Base-by-base conservation (phyloP, 2,329 filamentous ascomycete species). In the Hymenotorrendiella dingleyae region DNA sequence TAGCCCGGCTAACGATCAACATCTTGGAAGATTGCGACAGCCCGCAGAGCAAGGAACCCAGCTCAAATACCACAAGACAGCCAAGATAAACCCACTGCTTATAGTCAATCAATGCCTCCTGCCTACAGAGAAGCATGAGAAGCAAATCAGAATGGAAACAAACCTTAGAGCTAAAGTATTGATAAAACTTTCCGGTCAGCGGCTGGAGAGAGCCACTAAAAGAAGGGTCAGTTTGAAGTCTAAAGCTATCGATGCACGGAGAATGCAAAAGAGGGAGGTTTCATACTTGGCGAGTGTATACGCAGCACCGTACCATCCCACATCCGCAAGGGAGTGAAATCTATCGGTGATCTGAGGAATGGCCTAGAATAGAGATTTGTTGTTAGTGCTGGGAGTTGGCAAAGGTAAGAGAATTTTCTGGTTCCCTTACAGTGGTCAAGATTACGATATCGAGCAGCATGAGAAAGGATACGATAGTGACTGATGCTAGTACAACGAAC, bases 21-120 rank as follows among this genome's bases (percentile, higher is more conserved):
- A 72, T 72, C 0, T 57, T 49, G 0, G 71, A 73, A 11, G 64
- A 71, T 1, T 53, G 61, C 0, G 75, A 69, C 42, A 66, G 49
- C 42, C 61, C 76, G 42, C 74, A 79, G 19, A 80, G 57, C 3
- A 73, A 50, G 0, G 70, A 74, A 4, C 76, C 76, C 1, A 77
- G 17, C 52, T 78, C 73, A 47, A 80, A 80, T 23, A 76, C 44
- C 26, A 61, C 48, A 26, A 80, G 62, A 20, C 33, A 46, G 33
- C 8, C 4, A 11, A 40, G 19, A 21, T 30, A 40, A 17, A 17
- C 6, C 16, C 19, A 34, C 30, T 34, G 60, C 3, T 29, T 29
- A n/a, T 29, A 4, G 11, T 29, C n/a, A 27, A n/a, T n/a, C n/a
- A n/a, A n/a, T n/a, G n/a, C n/a, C n/a, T 11, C 19, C 30, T 17